Conservation (phyloP, 208 protist genomes). For the Herpetomonas samuelpessoai region DNA sequence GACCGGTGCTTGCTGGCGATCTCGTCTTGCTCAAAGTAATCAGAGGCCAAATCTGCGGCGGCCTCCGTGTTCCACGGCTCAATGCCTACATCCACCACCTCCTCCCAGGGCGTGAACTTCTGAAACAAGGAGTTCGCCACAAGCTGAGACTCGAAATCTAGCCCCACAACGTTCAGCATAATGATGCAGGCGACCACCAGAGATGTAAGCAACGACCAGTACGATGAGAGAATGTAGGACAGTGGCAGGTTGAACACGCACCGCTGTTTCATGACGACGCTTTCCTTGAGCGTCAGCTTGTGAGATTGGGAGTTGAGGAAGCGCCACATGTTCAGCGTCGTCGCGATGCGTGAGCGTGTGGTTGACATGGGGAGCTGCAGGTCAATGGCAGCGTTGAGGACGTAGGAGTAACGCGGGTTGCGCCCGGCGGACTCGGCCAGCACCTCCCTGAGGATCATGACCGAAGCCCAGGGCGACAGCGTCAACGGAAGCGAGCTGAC, state of each 20-base stretch:
- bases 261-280: conserved; percentile 72
- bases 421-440: conserved; percentile 78
- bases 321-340: conserved; percentile 86
- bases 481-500: conserved; percentile 82
- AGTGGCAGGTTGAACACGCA: conserved; percentile 81
- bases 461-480: conserved; percentile 80
- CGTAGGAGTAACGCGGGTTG: conserved; percentile 87
- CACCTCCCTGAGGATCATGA: conserved; percentile 88
- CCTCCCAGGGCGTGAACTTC: conserved; percentile 73
- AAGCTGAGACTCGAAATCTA: conserved; percentile 85
- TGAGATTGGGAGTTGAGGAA: conserved; percentile 83
- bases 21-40: conserved; percentile 63
- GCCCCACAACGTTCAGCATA: conserved; percentile 68
- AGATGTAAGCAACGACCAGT: conserved; percentile 87
- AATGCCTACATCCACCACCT: conserved; percentile 30
- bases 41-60: conserved; percentile 43
- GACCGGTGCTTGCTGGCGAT: conserved; percentile 25
- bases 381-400: conserved; percentile 88
- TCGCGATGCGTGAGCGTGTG: conserved; percentile 84
- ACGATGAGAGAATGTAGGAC: conserved; percentile 84
- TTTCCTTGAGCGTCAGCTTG: conserved; percentile 76
- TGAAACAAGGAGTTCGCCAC: conserved; percentile 78
- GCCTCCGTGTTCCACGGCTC: conserved; percentile 43
- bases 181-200: conserved; percentile 50
- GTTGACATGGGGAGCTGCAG: conserved; percentile 88